phyloP scores from a whole-genome alignment of 371 early-diverging fungal genomes.

The Syncephalastrum racemosum region DNA sequence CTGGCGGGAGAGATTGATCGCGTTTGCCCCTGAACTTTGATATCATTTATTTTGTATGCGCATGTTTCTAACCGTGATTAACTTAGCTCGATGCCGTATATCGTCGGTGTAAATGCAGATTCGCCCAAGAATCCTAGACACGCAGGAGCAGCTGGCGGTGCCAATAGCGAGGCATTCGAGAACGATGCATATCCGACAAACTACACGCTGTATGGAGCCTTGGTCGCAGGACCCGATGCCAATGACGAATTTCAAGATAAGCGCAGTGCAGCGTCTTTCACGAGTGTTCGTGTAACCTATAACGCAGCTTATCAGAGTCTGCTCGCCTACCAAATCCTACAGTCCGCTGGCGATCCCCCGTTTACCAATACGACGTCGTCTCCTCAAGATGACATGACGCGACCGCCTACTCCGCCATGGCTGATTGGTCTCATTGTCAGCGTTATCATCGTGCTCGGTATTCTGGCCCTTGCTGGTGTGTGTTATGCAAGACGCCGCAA shows the following conservation, averaged over 20 bases:
- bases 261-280: constrained; percentile 37
- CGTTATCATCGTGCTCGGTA: constrained; percentile 10
- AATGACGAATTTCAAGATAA: constrained; percentile 46
- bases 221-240: constrained; percentile 56
- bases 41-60: background rate
- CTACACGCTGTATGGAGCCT: constrained; percentile 50
- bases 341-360: constrained; percentile 41
- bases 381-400: constrained; percentile 12
- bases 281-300: constrained; percentile 35
- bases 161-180: constrained; percentile 12
- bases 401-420: constrained; percentile 25
- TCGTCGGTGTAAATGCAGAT: constrained; percentile 53
- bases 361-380: constrained; percentile 38
- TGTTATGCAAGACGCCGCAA: background rate
- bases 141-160: constrained; percentile 57
- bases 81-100: constrained; percentile 44
- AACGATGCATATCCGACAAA: constrained; percentile 24
- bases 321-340: constrained; percentile 51
- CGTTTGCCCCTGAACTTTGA: background rate
- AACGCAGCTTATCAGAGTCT: constrained; percentile 53
- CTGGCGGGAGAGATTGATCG: background rate
- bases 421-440: constrained; percentile 47
- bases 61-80: background rate
- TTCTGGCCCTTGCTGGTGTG: constrained; percentile 1
- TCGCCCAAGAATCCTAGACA: constrained; percentile 60